Conservation (phyloP, 768 basidiomycete species). For the Leccinum boreale region DNA sequence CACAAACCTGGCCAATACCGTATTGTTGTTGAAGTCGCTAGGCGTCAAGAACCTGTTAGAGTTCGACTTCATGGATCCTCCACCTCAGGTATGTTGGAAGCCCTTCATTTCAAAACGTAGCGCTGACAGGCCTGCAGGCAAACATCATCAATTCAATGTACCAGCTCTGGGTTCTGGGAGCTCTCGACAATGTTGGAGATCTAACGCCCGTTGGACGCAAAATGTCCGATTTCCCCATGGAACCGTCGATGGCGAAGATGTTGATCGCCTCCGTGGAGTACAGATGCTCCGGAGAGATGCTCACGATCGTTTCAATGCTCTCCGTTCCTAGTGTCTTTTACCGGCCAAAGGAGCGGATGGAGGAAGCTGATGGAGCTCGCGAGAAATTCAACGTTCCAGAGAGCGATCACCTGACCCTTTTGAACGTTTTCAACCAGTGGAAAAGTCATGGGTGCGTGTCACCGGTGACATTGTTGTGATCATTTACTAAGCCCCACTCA, state of each 20-base stretch:
- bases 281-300: constrained; percentile 90
- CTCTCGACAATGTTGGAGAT: constrained; percentile 96
- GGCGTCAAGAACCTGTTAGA: constrained; percentile 97
- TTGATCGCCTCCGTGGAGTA: constrained; percentile 88
- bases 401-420: constrained; percentile 91
- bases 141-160: constrained; percentile 99
- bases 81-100: constrained; percentile 71
- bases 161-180: constrained; percentile 98
- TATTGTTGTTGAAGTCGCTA: constrained; percentile 88
- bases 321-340: constrained; percentile 98
- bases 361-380: constrained; percentile 94
- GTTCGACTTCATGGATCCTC: constrained; percentile 99
- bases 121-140: constrained; percentile 45
- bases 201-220: constrained; percentile 88
- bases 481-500: constrained; percentile 28
- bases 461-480: neutral
- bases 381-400: constrained; percentile 99
- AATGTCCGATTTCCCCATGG: constrained; percentile 99
- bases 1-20: constrained; percentile 97
- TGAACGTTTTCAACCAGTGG: constrained; percentile 99
- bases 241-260: constrained; percentile 99
- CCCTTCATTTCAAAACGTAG: neutral
- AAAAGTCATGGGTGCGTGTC: constrained; percentile 81
- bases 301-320: constrained; percentile 98
- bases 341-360: constrained; percentile 93